A percentile compares a stretch with the other conserved stretches of the same genome.
phyloP scores from a whole-genome alignment of 345 rosid species.

The Eutrema japonicum region DNA sequence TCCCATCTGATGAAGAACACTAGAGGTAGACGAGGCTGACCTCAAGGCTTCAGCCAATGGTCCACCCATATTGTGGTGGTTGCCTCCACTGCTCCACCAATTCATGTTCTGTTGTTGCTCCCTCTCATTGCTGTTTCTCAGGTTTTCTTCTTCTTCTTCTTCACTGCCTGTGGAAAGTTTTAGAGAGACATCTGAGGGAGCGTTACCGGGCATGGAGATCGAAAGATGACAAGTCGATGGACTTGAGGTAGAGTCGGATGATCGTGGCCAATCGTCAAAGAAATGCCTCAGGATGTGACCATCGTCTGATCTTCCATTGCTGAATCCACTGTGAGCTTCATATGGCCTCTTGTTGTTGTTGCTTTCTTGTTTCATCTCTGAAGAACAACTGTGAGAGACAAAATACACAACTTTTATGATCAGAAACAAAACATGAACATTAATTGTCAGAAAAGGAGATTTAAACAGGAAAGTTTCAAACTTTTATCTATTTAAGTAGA shows the following conservation, averaged over 20 bases:
- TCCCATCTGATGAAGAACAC: slow-evolving; percentile 67
- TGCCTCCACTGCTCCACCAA: slow-evolving; percentile 67
- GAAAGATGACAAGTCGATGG: slow-evolving; percentile 58
- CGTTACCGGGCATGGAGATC: slow-evolving; percentile 64
- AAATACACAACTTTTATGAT: slow-evolving; percentile 2
- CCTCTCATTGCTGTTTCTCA: slow-evolving; percentile 42
- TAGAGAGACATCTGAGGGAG: slow-evolving; percentile 76
- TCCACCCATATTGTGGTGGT: slow-evolving; percentile 68
- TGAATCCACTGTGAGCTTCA: slow-evolving; percentile 49
- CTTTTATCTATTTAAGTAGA: not conserved
- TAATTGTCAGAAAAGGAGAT: not conserved
- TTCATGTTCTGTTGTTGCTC: slow-evolving; percentile 51
- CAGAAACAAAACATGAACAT: slow-evolving; percentile 17
- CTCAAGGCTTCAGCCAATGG: slow-evolving; percentile 91
- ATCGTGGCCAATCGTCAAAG: slow-evolving; percentile 91
- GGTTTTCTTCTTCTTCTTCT: slow-evolving; percentile 47
- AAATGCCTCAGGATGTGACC: slow-evolving; percentile 80
- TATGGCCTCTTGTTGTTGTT: slow-evolving; percentile 46
- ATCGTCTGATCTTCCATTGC: slow-evolving; percentile 53
- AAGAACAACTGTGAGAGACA: slow-evolving; percentile 46
- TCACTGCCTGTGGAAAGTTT: slow-evolving; percentile 74
- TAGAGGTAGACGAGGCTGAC: slow-evolving; percentile 57
- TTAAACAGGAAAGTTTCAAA: slow-evolving; percentile 9
- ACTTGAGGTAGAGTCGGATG: slow-evolving; percentile 49
- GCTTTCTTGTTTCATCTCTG: slow-evolving; percentile 50